phyloP scores from a whole-genome alignment of 139 green algal genomes.

The Chlorella ohadii region DNA sequence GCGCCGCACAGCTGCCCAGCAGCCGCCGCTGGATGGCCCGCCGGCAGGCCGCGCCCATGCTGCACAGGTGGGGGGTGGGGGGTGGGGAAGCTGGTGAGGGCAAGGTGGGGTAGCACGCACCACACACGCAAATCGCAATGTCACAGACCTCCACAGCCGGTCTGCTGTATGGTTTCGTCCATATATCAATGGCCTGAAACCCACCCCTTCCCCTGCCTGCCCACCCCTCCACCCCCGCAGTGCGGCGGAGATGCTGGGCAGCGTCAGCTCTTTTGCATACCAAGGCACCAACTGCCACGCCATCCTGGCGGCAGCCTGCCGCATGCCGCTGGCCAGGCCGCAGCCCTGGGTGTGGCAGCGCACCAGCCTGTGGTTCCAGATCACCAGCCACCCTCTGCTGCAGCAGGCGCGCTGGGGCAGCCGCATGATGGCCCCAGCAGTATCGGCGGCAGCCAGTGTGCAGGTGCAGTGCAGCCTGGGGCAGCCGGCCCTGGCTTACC shows the following conservation, averaged over 20 bases:
- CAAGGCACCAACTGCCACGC: constrained; percentile 73
- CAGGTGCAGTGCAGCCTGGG: constrained; percentile 1
- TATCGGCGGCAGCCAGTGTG: too few species aligned
- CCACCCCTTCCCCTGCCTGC: neutral
- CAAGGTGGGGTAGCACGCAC: neutral
- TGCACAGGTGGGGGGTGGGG: neutral
- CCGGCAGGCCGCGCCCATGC: neutral
- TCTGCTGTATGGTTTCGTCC: neutral
- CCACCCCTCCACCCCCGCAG: neutral
- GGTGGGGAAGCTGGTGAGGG: too few species aligned
- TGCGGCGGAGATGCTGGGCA: neutral
- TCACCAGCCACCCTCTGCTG: constrained; percentile 37
- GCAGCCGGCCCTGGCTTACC: constrained; percentile 24
- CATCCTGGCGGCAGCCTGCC: constrained; percentile 2
- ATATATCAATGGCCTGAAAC: neutral
- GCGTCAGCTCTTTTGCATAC: constrained; percentile 86
- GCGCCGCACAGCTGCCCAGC: neutral
- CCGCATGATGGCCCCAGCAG: neutral
- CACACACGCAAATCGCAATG: too few species aligned
- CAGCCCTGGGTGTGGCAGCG: constrained; percentile 18
- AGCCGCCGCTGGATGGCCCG: neutral
- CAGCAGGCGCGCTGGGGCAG: neutral
- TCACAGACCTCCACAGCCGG: neutral
- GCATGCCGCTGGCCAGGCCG: neutral
- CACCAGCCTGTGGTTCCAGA: constrained; percentile 39